Evolutionary conservation across 352 stramenopile species (phyloP), one percentile per base, ranked within the genome.

Genomic region (Phytophthora tubulina): DNA sequence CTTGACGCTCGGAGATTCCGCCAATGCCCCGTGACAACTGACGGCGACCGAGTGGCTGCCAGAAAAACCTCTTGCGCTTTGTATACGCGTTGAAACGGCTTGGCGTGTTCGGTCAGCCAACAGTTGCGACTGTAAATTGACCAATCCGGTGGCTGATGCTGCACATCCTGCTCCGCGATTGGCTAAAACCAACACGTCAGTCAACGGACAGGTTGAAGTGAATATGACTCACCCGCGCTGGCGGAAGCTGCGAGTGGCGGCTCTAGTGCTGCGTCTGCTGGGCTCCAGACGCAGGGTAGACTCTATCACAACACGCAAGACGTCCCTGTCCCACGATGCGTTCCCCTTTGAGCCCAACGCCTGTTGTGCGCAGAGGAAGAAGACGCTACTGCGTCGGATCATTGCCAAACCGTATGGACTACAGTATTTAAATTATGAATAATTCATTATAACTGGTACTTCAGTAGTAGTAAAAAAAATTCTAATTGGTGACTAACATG

Each of bases 201-300:
- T 33, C 4, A 30, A 49, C 27, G 6, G 13, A 17, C 17, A 41
- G 10, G 45, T 71, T 71, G 63, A 66, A 67, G 64, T 59, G 51
- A 30, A 52, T 27, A 38, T 39, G 13, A 36, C 46, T 7, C 50
- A 44, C 13, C 46, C 33, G 17, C 67, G 69, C 32, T 85, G 78
- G 78, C 54, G 62, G 7, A 75, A 68, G 53, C 33, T 85, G 42
- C 75, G 78, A 10, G 66, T 66, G 9, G 75, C 75, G n/a, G 76
- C 75, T 11, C 63, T 72, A 27, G 75, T 75, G 36, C 73, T 82
- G 27, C 58, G 59, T 15, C 45, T 67, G 49, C 49, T 55, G 49
- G 13, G 49, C 35, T 57, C 33, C 4, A 48, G 17, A 30, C 30
- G 35, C 7, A 27, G 10, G 5, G 30, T 21, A 4, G 48, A 5